A percentile compares a stretch with the other conserved stretches of the same genome.
Conservation (phyloP, 805 yeast genomes). For the Debaryomyces maramus region DNA sequence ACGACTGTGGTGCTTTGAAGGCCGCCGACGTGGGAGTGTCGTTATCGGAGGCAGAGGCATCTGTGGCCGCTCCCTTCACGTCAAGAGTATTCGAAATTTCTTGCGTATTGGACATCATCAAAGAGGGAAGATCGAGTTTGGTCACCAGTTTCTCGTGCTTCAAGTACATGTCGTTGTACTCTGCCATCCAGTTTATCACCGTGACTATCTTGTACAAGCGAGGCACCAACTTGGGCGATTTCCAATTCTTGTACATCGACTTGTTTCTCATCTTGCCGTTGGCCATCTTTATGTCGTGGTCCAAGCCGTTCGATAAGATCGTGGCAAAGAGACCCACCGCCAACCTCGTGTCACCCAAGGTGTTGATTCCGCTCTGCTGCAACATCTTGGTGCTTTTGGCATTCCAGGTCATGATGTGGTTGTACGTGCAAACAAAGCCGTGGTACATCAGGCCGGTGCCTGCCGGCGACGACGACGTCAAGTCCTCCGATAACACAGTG, state of each 20-base stretch:
- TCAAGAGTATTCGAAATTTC: conserved; percentile 86
- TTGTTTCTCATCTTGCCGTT: conserved; percentile 86
- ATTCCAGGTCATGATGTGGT: conserved; percentile 75
- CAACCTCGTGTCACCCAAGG: conserved; percentile 84
- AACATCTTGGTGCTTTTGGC: conserved; percentile 62
- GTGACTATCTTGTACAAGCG: conserved; percentile 81
- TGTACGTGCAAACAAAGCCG: conserved; percentile 48
- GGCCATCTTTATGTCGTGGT: conserved; percentile 98
- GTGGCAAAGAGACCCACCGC: conserved; percentile 87
- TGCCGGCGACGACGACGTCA: conserved; percentile 76
- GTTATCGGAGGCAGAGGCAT: conserved; percentile 95
- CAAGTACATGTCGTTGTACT: conserved; percentile 95
- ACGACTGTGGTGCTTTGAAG: conserved; percentile 97
- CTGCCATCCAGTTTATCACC: conserved; percentile 92
- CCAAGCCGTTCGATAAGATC: conserved; percentile 66
- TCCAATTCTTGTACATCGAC: conserved; percentile 94
- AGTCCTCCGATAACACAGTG: conserved; percentile 86
- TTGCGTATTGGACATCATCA: conserved; percentile 87
- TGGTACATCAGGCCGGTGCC: conserved; percentile 86
- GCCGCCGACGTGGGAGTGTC: conserved; percentile 98
- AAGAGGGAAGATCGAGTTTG: conserved; percentile 91
- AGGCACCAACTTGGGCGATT: conserved; percentile 94
- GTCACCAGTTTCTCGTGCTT: conserved; percentile 96
- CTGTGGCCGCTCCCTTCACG: conserved; percentile 98
- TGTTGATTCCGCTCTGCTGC: conserved; percentile 78